Conservation (phyloP, 2,329 filamentous ascomycete species). For the Penicillium sp. region DNA sequence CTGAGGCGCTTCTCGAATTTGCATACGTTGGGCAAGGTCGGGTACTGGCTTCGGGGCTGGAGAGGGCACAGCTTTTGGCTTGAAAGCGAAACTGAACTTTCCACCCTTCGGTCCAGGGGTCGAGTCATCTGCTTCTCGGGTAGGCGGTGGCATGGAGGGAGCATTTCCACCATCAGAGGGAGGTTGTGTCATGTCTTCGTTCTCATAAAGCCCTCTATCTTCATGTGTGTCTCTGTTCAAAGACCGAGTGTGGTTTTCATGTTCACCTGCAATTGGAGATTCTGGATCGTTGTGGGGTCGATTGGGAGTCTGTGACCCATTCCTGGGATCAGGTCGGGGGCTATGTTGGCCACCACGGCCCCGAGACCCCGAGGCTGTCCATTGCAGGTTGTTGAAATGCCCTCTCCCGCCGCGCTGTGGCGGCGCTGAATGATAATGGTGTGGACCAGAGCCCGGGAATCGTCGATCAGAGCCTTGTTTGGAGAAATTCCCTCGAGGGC, state of each 20-base stretch:
- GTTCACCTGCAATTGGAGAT: constrained; percentile 50
- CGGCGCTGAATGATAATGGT: constrained; percentile 45
- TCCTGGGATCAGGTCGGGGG: constrained; percentile 41
- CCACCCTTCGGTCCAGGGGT: constrained; percentile 57
- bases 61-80: constrained; percentile 67
- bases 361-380: constrained; percentile 63
- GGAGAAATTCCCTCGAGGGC: constrained; percentile 63
- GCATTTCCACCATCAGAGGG: constrained; percentile 35
- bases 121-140: constrained; percentile 56
- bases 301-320: constrained; percentile 34
- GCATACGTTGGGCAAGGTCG: constrained; percentile 53
- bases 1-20: constrained; percentile 41
- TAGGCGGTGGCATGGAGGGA: constrained; percentile 54
- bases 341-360: constrained; percentile 51
- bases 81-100: constrained; percentile 94
- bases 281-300: constrained; percentile 36
- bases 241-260: constrained; percentile 63
- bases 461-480: constrained; percentile 48
- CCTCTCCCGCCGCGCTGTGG: constrained; percentile 55
- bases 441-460: constrained; percentile 48
- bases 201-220: constrained; percentile 67
- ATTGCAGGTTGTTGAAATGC: constrained; percentile 70
- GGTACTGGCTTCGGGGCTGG: constrained; percentile 55
- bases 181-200: constrained; percentile 61
- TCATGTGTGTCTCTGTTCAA: constrained; percentile 63